phyloP scores from a whole-genome alignment of 371 early-diverging fungal genomes.

The Chytridium lagenaria region DNA sequence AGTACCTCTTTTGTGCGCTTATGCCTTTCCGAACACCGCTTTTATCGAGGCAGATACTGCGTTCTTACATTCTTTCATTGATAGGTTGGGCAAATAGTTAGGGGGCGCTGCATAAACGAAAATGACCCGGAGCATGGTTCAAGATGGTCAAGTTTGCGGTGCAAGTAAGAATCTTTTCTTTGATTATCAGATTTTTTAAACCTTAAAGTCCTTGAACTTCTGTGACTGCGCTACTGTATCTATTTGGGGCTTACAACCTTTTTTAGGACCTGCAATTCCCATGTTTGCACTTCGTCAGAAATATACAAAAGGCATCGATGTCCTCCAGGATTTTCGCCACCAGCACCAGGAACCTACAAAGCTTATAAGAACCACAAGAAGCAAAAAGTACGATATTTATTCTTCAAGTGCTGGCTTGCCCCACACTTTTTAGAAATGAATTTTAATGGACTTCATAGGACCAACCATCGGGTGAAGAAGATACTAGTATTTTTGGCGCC shows the following conservation, averaged over 20 bases:
- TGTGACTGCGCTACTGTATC: not conserved
- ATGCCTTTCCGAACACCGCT: too few relatives aligned
- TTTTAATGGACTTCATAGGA: too few relatives aligned
- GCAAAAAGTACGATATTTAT: not conserved
- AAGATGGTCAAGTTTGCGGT: constrained; percentile 34
- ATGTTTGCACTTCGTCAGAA: constrained; percentile 36
- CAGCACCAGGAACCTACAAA: constrained; percentile 15
- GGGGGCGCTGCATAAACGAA: constrained; percentile 35
- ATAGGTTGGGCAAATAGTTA: constrained; percentile 33
- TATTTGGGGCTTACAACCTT: not conserved
- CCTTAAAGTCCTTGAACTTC: too few relatives aligned
- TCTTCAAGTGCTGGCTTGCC: not conserved
- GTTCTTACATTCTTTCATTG: not conserved
- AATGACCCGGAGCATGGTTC: constrained; percentile 34
- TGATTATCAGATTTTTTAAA: not conserved
- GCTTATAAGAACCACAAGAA: constrained; percentile 20
- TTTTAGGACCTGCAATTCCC: constrained; percentile 28
- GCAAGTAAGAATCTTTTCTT: constrained; percentile 22
- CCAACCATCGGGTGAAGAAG: not conserved
- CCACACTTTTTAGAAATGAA: too few relatives aligned
- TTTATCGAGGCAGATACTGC: not conserved
- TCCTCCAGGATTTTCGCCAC: constrained; percentile 28
- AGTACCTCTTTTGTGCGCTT: too few relatives aligned
- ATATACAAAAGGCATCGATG: constrained; percentile 41
- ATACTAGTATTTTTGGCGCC: not conserved